Conservation (phyloP, 441 rosid species). For the Pelargonium citronellum region DNA sequence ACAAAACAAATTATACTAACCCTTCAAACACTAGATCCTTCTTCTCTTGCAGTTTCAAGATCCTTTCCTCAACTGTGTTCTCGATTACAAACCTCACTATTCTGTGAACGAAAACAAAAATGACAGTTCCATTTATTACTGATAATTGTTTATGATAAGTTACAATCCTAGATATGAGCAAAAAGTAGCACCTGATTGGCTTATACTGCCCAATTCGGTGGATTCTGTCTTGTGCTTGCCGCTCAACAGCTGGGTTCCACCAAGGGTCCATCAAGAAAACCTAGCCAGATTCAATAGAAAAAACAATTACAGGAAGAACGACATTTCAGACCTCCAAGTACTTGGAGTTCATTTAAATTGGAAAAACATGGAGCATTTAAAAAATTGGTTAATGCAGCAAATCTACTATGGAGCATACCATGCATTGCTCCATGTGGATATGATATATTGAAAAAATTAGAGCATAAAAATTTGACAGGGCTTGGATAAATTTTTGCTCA, state of each 20-base stretch:
- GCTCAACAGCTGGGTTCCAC: conserved; percentile 99
- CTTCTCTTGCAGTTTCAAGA: conserved; percentile 82
- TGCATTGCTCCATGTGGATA: not conserved
- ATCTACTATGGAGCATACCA: not conserved
- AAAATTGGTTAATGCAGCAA: not conserved
- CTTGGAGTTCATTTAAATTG: not conserved
- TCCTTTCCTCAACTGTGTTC: conserved; percentile 92
- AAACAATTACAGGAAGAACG: conserved; percentile 4
- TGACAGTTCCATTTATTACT: conserved; percentile 6
- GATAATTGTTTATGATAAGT: not conserved
- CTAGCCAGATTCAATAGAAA: conserved; percentile 28
- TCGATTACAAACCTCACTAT: conserved; percentile 82
- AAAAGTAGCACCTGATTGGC: conserved; percentile 64
- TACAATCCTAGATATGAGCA: not conserved
- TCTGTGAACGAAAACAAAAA: conserved; percentile 30
- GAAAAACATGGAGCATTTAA: not conserved
- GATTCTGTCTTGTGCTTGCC: conserved; percentile 94
- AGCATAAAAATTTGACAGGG: no score
- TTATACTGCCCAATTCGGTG: conserved; percentile 93
- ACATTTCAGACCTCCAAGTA: not conserved
- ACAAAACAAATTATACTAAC: conserved; percentile 32
- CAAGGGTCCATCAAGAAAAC: conserved; percentile 99
- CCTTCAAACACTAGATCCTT: conserved; percentile 96
- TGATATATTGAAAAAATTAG: no score
- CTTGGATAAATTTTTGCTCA: no score